A percentile compares a stretch with the other conserved stretches of the same genome.
These are phyloP conservation scores for Globisporangium camurandrum DNA, from an alignment of 352 stramenopile genomes.

Conservation along the genomic window DNA sequence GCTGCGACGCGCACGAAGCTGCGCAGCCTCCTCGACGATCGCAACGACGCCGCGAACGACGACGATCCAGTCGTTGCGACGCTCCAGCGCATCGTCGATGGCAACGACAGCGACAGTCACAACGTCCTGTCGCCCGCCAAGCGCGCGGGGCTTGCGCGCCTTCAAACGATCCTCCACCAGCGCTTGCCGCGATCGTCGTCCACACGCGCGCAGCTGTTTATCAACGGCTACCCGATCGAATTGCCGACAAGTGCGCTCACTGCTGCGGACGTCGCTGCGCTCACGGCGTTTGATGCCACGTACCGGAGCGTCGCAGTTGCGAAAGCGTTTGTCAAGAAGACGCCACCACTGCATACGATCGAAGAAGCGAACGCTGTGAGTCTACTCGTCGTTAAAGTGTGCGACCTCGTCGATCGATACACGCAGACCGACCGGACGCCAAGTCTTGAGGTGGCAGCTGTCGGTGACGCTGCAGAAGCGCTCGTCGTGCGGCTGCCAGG, in stretches of 20 bases:
- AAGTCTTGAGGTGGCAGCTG: constrained; percentile 22
- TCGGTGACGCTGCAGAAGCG: constrained; percentile 23
- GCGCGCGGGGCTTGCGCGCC: constrained; percentile 18
- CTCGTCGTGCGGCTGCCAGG: constrained; percentile 30
- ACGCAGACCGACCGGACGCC: constrained; percentile 35
- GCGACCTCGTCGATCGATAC: constrained; percentile 74
- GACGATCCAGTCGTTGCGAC: constrained; percentile 2
- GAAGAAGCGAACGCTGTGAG: constrained; percentile 54
- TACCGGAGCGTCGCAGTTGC: constrained; percentile 62
- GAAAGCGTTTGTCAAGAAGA: constrained; percentile 64
- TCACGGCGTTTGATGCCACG: constrained; percentile 65
- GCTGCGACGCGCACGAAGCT: constrained; percentile 46
- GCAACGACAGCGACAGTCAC: background rate
- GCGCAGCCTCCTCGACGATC: constrained; percentile 23
- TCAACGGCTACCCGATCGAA: constrained; percentile 64
- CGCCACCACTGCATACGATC: constrained; percentile 24
- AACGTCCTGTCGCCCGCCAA: constrained; percentile 16
- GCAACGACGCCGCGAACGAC: constrained; percentile 8
- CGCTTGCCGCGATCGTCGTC: constrained; percentile 8
- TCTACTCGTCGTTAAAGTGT: constrained; percentile 66
- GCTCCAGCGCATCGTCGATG: constrained; percentile 17
- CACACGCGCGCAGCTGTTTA: constrained; percentile 39
- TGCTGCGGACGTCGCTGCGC: constrained; percentile 48
- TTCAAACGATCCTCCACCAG: constrained; percentile 30
- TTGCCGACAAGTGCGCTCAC: constrained; percentile 46